These are phyloP conservation scores for Cordyceps javanica DNA, from an alignment of 2,329 filamentous ascomycete species.

Conservation along the genomic window DNA sequence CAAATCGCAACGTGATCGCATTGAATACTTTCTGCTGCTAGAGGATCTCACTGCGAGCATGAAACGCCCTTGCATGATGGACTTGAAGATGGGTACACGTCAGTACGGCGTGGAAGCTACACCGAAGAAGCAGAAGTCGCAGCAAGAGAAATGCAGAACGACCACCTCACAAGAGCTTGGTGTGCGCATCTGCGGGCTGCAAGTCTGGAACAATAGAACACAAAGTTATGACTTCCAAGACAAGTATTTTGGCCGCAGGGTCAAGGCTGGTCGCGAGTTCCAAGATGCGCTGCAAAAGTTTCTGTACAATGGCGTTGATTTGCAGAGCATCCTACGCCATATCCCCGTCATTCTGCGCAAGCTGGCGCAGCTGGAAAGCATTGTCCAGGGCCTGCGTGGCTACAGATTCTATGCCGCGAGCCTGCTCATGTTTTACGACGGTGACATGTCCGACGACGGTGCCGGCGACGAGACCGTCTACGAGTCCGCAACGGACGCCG, in stretches of 20 bases:
- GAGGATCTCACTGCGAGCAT: constrained; percentile 96
- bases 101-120: constrained; percentile 92
- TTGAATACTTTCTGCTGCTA: constrained; percentile 87
- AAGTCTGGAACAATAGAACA: constrained; percentile 84
- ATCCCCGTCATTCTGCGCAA: constrained; percentile 85
- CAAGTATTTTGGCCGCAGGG: constrained; percentile 89
- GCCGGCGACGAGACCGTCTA: constrained; percentile 44
- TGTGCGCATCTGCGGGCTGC: constrained; percentile 89
- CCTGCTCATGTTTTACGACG: constrained; percentile 92
- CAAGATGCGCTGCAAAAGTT: constrained; percentile 83
- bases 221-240: constrained; percentile 92
- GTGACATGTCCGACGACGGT: constrained; percentile 53
- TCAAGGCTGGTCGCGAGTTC: constrained; percentile 85
- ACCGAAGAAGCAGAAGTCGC: constrained; percentile 87
- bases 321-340: constrained; percentile 73
- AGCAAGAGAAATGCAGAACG: constrained; percentile 83
- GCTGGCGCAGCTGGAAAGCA: constrained; percentile 73
- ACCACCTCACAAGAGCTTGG: constrained; percentile 90
- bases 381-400: constrained; percentile 70
- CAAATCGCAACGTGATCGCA: constrained; percentile 58
- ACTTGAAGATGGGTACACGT: constrained; percentile 96
- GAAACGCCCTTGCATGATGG: constrained; percentile 93
- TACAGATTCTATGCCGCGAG: constrained; percentile 96
- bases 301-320: constrained; percentile 81
- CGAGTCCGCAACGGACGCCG: constrained; percentile 53